phyloP scores from a whole-genome alignment of 495 filamentous ascomycete species.

The Saxophila tyrrhenica region DNA sequence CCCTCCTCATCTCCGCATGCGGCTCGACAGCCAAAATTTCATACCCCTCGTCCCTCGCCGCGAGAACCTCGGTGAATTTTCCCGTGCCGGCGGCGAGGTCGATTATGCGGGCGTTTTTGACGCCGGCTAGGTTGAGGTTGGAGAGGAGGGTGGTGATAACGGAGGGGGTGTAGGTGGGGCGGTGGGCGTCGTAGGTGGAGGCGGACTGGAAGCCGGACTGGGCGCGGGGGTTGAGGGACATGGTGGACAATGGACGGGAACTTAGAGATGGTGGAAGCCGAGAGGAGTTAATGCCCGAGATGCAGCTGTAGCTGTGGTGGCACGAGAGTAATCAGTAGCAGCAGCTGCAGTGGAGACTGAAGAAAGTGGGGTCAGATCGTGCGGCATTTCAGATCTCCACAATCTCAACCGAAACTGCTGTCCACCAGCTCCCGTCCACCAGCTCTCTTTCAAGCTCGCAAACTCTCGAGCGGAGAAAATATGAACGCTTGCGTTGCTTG shows the following conservation, averaged over 20 bases:
- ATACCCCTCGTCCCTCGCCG: conserved; percentile 39
- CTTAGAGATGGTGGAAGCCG: too few relatives aligned
- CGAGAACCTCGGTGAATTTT: conserved; percentile 52
- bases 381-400: background rate
- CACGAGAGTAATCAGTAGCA: too few relatives aligned
- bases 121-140: conserved; percentile 34
- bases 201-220: conserved; percentile 44
- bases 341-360: too few relatives aligned
- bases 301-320: too few relatives aligned
- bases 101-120: conserved; percentile 37
- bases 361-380: background rate
- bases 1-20: conserved; percentile 46
- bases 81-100: conserved; percentile 58
- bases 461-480: too few relatives aligned
- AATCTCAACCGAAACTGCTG: background rate
- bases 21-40: conserved; percentile 52
- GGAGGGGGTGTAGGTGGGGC: conserved; percentile 48
- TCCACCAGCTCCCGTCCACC: too few relatives aligned
- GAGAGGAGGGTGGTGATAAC: conserved; percentile 44
- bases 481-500: too few relatives aligned
- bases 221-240: conserved; percentile 6
- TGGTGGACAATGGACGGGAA: too few relatives aligned
- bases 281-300: too few relatives aligned
- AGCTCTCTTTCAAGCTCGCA: too few relatives aligned
- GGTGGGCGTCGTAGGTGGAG: conserved; percentile 45